Evolutionary conservation across 2,329 filamentous ascomycete species (phyloP).

Genomic region (Penicillium sp.): DNA sequence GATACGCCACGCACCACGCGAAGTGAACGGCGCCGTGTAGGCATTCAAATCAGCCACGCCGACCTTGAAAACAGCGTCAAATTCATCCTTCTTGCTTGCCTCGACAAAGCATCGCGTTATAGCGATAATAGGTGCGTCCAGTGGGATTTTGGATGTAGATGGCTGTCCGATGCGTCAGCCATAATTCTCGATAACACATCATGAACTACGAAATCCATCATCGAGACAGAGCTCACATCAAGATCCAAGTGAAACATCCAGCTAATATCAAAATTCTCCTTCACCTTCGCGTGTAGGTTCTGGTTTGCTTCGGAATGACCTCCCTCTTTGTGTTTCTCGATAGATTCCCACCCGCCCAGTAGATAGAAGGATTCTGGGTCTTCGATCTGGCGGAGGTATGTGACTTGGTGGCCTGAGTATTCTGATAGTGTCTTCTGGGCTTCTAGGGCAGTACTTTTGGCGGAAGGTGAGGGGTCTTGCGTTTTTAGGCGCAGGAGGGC

Average conservation of each 20-base stretch:
- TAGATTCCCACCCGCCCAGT: constrained; percentile 47
- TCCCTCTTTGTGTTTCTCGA: constrained; percentile 40
- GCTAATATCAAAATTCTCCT: constrained; percentile 39
- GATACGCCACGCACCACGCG: constrained; percentile 42
- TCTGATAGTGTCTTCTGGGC: constrained; percentile 40
- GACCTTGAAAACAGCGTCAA: constrained; percentile 27
- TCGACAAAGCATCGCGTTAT: constrained; percentile 37
- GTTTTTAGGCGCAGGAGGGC: constrained; percentile 42
- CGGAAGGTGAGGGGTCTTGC: constrained; percentile 22
- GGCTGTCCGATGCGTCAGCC: background rate
- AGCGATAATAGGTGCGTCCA: constrained; percentile 30
- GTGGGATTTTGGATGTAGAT: constrained; percentile 21
- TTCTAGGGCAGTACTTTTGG: constrained; percentile 28
- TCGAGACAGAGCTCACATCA: constrained; percentile 24
- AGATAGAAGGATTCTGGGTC: constrained; percentile 46
- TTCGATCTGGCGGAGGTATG: constrained; percentile 46
- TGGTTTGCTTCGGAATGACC: constrained; percentile 41
- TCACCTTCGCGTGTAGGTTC: constrained; percentile 35
- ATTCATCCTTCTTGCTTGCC: constrained; percentile 19
- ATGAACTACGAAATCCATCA: background rate
- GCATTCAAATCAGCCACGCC: constrained; percentile 27
- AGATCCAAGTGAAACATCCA: constrained; percentile 47
- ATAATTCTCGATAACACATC: background rate
- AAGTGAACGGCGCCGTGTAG: constrained; percentile 26
- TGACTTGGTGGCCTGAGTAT: constrained; percentile 38